Conservation (phyloP, 2,329 filamentous ascomycete species). For the Botrytis paeoniae region DNA sequence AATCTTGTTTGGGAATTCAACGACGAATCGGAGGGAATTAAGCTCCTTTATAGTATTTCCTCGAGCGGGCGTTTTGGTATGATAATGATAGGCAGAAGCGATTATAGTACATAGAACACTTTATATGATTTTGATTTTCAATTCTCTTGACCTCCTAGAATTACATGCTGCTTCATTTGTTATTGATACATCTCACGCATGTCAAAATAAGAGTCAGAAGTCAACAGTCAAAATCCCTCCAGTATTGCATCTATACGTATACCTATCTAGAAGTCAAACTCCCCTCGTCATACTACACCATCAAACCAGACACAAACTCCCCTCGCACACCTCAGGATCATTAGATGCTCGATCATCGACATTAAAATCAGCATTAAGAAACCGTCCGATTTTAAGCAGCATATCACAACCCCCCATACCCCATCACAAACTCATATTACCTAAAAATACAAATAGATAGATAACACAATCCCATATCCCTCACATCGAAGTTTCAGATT, state of each 20-base stretch:
- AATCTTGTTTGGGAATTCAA: not conserved
- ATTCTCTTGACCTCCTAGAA: not conserved
- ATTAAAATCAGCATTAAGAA: not conserved
- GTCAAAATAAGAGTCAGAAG: too few relatives aligned
- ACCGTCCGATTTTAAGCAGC: not conserved
- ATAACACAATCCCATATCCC: not conserved
- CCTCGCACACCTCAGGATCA: not conserved
- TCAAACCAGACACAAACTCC: not conserved
- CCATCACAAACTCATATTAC: not conserved
- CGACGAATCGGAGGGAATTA: not conserved
- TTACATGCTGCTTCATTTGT: too few relatives aligned
- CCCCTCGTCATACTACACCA: not conserved
- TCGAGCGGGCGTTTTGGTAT: constrained; percentile 2
- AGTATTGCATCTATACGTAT: not conserved
- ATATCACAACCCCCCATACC: not conserved
- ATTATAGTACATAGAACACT: not conserved
- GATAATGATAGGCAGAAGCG: not conserved
- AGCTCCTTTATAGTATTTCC: not conserved
- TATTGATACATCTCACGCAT: not conserved
- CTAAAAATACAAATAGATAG: not conserved
- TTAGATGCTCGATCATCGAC: not conserved
- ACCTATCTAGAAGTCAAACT: not conserved
- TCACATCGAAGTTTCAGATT: not conserved
- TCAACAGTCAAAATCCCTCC: not conserved
- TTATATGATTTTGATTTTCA: constrained; percentile 1